These are phyloP conservation scores for Lactifluus piperatus DNA, from an alignment of 768 basidiomycete species.

Conservation along the genomic window DNA sequence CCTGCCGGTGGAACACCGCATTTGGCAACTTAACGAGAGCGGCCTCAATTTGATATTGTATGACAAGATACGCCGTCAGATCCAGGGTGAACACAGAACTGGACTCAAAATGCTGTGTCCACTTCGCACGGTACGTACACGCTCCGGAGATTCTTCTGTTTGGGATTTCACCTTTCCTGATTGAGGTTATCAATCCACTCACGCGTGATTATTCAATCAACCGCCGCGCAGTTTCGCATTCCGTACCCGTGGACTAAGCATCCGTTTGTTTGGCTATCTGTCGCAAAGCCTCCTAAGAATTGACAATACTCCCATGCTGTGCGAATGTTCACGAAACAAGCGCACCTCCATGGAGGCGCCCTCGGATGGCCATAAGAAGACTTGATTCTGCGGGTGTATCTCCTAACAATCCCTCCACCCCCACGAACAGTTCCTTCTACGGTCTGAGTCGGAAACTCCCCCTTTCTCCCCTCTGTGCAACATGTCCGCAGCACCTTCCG, in stretches of 20 bases:
- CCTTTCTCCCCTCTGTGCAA: constrained; percentile 9
- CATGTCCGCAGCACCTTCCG: constrained; percentile 22
- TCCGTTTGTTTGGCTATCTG: not conserved
- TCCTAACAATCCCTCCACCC: not conserved
- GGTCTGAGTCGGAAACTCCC: not conserved
- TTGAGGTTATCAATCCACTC: not conserved
- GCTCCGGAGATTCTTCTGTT: not conserved
- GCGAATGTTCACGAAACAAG: not conserved
- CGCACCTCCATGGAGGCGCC: not conserved
- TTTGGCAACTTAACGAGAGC: not conserved
- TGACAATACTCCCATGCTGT: constrained; percentile 5
- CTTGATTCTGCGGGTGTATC: not conserved
- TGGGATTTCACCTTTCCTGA: not conserved
- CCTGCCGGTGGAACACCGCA: not conserved
- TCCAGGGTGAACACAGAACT: not conserved
- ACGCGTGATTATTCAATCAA: constrained; percentile 1
- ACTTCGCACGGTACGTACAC: constrained; percentile 7
- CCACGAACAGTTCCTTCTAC: not conserved
- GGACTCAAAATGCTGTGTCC: not conserved
- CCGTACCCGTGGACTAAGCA: constrained; percentile 4
- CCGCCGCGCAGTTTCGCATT: not conserved
- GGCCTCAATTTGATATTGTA: not conserved
- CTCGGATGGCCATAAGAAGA: constrained; percentile 14
- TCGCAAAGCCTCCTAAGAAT: not conserved
- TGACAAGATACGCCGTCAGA: not conserved